Base-by-base conservation (phyloP, 2,329 filamentous ascomycete genomes). In the Lachnellula subtilissima region DNA sequence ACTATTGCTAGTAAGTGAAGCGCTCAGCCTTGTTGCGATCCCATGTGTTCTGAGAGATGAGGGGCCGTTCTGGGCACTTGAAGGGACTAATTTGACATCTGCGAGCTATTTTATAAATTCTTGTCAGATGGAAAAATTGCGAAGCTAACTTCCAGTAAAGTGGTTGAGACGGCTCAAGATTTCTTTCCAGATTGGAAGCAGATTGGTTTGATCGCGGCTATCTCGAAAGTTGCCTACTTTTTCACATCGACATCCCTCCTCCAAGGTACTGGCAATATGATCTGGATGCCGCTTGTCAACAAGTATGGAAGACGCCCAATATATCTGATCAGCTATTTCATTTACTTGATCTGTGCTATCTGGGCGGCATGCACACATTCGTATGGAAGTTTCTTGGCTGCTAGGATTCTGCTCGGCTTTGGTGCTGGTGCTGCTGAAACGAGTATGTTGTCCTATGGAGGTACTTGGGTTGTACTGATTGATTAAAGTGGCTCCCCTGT, bases 371-470 rank as follows among this genome's bases (percentile, higher is more conserved):
- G 35, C 23, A 60, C 62, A 11, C 54, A 50, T 25, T 47, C 54
- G 8, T 64, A 64, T 50, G 55, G 17, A 1, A 64, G 59, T 37
- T 60, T 61, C 40, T 48, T 64, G 28, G 55, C 60, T n/a, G 55
- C 57, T 19, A 53, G 63, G 23, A 62, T 65, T 32, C 19, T 63
- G 14, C 60, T 63, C 56, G 60, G 60, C 1, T 61, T 62, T 45
- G 53, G 45, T 9, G 37, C 62, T 3, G 63, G 63, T 8, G 80
- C 81, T 6, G 76, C 79, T 4, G 80, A 85, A 70, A 45, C 42
- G 4, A 45, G 42, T 45, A 45, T 5, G 42, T 22, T 45, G 15
- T 45, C 42, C 11, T 14, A 81, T 77, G 49, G 22, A 25, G 9
- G 37, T 28, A 15, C 11, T 22, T 14, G 17, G 14, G 3, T 17